phyloP scores from a whole-genome alignment of 75 land plant species.

The Azolla pinnata region DNA sequence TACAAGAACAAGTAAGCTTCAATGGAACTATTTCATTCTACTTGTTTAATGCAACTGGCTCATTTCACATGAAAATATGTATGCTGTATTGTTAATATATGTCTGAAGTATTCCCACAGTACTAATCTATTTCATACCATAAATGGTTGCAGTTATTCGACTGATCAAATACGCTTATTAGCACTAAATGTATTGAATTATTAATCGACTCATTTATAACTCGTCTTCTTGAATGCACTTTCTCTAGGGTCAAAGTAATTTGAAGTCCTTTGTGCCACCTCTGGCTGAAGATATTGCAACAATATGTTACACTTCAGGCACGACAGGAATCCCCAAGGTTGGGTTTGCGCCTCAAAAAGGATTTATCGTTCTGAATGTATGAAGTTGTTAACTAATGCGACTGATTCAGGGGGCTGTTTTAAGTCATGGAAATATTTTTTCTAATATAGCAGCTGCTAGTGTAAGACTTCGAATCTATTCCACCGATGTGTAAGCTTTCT shows the following conservation, averaged over 20 bases:
- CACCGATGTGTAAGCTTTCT: slow-evolving; percentile 64
- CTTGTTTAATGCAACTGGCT: too few relatives aligned
- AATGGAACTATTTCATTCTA: too few relatives aligned
- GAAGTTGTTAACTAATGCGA: slow-evolving; percentile 16
- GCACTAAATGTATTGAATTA: too few relatives aligned
- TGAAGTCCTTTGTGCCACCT: slow-evolving; percentile 70
- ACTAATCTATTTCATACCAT: too few relatives aligned
- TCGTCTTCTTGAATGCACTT: too few relatives aligned
- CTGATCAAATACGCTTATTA: too few relatives aligned
- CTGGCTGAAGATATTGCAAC: slow-evolving; percentile 88
- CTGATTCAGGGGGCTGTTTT: slow-evolving; percentile 94
- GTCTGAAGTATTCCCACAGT: too few relatives aligned
- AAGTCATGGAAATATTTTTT: slow-evolving; percentile 71
- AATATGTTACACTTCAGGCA: slow-evolving; percentile 96
- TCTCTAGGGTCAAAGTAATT: slow-evolving; percentile 59
- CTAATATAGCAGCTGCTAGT: slow-evolving; percentile 63
- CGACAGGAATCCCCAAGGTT: slow-evolving; percentile 98
- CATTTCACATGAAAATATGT: too few relatives aligned
- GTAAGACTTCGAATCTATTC: slow-evolving; percentile 26
- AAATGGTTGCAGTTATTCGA: too few relatives aligned
- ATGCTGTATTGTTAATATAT: too few relatives aligned
- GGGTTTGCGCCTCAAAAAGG: neutral
- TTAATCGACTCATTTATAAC: too few relatives aligned
- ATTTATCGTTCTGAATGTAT: neutral
- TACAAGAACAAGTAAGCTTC: slow-evolving; percentile 56